phyloP scores from a whole-genome alignment of 306 rosid species.

The Sphenostylis stenocarpa region DNA sequence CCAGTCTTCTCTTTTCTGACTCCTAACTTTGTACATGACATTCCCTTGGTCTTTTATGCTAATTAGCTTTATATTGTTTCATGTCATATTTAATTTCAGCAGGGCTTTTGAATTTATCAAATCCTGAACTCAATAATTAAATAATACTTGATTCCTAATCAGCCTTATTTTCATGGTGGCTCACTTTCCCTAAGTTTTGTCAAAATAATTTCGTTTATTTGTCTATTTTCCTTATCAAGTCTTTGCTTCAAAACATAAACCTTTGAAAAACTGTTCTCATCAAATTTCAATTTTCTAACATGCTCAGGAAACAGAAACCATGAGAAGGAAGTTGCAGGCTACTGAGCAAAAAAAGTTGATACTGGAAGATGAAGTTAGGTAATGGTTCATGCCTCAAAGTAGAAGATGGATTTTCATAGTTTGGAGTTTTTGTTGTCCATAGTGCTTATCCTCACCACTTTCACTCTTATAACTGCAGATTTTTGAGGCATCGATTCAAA shows the following conservation, averaged over 20 bases:
- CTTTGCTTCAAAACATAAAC: not conserved
- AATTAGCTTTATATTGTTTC: not conserved
- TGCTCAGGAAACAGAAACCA: conserved; percentile 69
- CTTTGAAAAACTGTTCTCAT: conserved; percentile 22
- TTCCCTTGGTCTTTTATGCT: not conserved
- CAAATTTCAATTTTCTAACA: not conserved
- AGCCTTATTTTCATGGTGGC: not conserved
- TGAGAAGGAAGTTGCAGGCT: conserved; percentile 60
- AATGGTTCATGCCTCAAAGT: conserved; percentile 10
- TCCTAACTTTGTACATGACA: not conserved
- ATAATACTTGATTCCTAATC: not conserved
- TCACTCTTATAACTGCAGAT: conserved; percentile 51
- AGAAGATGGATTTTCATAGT: not conserved
- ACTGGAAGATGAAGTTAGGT: conserved; percentile 84
- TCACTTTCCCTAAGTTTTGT: not conserved
- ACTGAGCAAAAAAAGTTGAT: conserved; percentile 61
- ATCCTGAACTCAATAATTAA: not conserved
- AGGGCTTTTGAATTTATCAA: not conserved
- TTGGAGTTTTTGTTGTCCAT: not conserved
- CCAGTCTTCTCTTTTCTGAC: not conserved
- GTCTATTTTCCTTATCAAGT: conserved; percentile 2
- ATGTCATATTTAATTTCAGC: not conserved
- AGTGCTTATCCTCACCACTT: conserved; percentile 5
- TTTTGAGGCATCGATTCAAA: conserved; percentile 65
- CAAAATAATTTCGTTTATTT: conserved; percentile 4